Percentiles rank a stretch among this genome's conserved stretches.
Conservation (phyloP, 257 asterid species). For the Gynochthodes officinalis region DNA sequence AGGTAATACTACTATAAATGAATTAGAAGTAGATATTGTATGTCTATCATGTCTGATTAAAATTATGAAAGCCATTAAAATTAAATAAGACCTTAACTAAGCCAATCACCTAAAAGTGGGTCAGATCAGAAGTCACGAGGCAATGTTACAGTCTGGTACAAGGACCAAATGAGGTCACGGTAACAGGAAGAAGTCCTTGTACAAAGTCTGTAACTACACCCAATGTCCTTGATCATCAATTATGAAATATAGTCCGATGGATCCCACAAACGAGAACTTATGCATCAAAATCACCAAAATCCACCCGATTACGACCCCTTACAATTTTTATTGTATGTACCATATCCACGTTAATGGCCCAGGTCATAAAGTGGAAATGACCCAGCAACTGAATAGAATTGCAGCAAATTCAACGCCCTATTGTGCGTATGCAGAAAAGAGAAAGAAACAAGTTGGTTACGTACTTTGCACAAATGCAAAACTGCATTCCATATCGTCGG, state of each 20-base stretch:
- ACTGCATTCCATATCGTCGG: constrained; percentile 53
- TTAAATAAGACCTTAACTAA: background rate
- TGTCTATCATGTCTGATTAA: background rate
- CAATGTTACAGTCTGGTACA: background rate
- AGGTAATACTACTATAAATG: too few species aligned
- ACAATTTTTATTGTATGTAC: background rate
- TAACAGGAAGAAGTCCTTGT: background rate
- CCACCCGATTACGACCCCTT: constrained; percentile 7
- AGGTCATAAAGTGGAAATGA: constrained; percentile 23
- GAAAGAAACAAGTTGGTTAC: constrained; percentile 22
- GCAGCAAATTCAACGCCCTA: constrained; percentile 10
- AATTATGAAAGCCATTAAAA: background rate
- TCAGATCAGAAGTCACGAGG: background rate
- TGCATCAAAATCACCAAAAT: constrained; percentile 14
- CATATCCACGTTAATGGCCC: background rate
- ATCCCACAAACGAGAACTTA: constrained; percentile 6
- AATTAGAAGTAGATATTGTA: too few species aligned
- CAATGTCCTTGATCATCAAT: constrained; percentile 3
- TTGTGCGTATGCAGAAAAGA: background rate
- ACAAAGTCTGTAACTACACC: background rate
- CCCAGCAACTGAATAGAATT: constrained; percentile 26
- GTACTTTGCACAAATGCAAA: constrained; percentile 74
- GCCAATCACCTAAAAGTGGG: constrained; percentile 13
- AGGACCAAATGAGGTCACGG: background rate
- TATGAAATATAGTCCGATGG: constrained; percentile 4